These are phyloP conservation scores for Metrosideros polymorpha DNA, from an alignment of 441 rosid species.

Conservation along the genomic window DNA sequence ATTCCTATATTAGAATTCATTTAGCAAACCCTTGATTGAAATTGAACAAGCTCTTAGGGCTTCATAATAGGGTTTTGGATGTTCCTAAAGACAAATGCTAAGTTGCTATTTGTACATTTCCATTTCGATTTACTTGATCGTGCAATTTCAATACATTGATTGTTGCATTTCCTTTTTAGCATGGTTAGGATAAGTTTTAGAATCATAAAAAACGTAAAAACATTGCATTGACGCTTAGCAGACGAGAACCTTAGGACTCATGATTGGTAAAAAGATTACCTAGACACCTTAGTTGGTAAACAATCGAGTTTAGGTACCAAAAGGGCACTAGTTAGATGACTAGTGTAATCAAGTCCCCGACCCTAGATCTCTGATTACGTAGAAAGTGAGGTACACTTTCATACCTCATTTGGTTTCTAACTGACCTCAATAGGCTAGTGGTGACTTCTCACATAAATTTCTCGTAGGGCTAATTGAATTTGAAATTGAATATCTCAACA, in stretches of 20 bases:
- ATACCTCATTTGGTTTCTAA: too few species aligned
- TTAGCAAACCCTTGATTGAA: too few species aligned
- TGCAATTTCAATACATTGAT: rapidly evolving
- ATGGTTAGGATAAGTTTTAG: rapidly evolving
- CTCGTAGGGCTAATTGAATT: not conserved
- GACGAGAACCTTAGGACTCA: too few species aligned
- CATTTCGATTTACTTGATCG: too few species aligned
- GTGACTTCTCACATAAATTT: too few species aligned
- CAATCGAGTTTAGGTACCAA: rapidly evolving
- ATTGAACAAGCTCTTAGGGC: too few species aligned
- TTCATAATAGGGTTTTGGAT: not conserved
- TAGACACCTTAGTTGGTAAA: not conserved
- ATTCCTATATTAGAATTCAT: too few species aligned
- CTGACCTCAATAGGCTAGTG: not conserved
- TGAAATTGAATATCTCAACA: too few species aligned
- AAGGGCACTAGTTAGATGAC: not conserved
- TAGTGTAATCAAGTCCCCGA: rapidly evolving
- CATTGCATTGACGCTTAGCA: not conserved
- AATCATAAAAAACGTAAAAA: not conserved
- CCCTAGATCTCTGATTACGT: rapidly evolving
- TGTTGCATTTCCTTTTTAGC: not conserved
- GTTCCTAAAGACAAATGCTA: too few species aligned
- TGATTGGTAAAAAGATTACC: not conserved
- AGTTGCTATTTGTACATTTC: not conserved
- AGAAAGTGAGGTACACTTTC: not conserved